A percentile compares a stretch with the other conserved stretches of the same genome.
Conservation (phyloP, 2,329 filamentous ascomycete genomes). For the Paramyrothecium sp. region DNA sequence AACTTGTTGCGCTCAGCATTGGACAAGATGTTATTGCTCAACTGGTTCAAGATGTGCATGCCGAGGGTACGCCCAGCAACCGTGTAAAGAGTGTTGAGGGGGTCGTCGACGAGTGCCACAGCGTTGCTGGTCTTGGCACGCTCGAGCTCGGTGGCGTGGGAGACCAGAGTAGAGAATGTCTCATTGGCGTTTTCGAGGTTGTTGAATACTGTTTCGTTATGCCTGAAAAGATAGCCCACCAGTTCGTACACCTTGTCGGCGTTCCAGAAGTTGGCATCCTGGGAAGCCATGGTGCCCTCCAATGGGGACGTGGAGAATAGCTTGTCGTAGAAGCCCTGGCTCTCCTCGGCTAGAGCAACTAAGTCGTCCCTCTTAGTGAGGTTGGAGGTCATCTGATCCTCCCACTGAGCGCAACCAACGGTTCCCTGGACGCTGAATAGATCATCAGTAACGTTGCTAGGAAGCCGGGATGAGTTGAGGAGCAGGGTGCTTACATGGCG, state of each 20-base stretch:
- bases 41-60: slow-evolving; percentile 37
- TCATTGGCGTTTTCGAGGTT: slow-evolving; percentile 32
- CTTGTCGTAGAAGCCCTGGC: slow-evolving; percentile 38
- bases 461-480: not conserved
- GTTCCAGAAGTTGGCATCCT: slow-evolving; percentile 41
- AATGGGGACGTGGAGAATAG: slow-evolving; percentile 38
- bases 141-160: slow-evolving; percentile 68
- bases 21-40: slow-evolving; percentile 40
- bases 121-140: slow-evolving; percentile 54
- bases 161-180: slow-evolving; percentile 46
- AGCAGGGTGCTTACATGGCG: slow-evolving; percentile 37
- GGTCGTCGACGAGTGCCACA: slow-evolving; percentile 35
- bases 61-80: slow-evolving; percentile 55
- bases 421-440: slow-evolving; percentile 35
- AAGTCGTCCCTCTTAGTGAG: slow-evolving; percentile 21
- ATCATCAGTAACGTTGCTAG: slow-evolving; percentile 3
- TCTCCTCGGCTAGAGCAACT: slow-evolving; percentile 21
- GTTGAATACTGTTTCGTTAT: slow-evolving; percentile 43
- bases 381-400: slow-evolving; percentile 22
- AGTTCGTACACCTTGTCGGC: slow-evolving; percentile 56
- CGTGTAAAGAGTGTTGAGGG: slow-evolving; percentile 36
- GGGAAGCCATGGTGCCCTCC: slow-evolving; percentile 30
- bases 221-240: slow-evolving; percentile 50
- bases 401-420: slow-evolving; percentile 35
- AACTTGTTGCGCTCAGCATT: slow-evolving; percentile 43